Conservation (phyloP, 2,329 filamentous ascomycete genomes). For the Trichoderma polysporum region DNA sequence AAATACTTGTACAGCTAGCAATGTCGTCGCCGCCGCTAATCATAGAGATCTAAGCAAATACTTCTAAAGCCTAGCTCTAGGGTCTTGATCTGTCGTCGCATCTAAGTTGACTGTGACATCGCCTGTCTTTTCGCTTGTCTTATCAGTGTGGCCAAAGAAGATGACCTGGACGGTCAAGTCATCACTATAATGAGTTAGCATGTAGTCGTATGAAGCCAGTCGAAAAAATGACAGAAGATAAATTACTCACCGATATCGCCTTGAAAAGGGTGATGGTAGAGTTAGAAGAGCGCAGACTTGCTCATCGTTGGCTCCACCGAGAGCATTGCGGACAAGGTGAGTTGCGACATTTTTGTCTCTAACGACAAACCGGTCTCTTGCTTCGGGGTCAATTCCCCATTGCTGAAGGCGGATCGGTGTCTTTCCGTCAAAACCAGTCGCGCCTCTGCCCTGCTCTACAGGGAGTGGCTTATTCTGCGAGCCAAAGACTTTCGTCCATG, state of each 20-base stretch:
- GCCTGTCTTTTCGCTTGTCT: constrained; percentile 53
- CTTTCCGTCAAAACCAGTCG: constrained; percentile 59
- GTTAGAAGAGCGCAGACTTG: constrained; percentile 92
- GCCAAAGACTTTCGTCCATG: constrained; percentile 66
- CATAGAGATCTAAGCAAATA: constrained; percentile 6
- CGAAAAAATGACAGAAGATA: neutral
- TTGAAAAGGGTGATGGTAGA: constrained; percentile 84
- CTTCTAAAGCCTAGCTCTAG: constrained; percentile 42
- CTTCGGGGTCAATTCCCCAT: constrained; percentile 76
- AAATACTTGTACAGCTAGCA: constrained; percentile 9
- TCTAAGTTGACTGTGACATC: constrained; percentile 82
- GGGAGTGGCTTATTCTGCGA: constrained; percentile 60
- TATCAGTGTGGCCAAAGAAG: constrained; percentile 85
- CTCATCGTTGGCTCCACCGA: constrained; percentile 90
- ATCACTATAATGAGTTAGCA: constrained; percentile 57
- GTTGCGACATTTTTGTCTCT: constrained; percentile 96
- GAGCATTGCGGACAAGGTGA: constrained; percentile 89
- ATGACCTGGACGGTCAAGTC: constrained; percentile 97
- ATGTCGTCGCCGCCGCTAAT: neutral
- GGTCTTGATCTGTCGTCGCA: constrained; percentile 62
- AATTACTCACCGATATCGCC: constrained; percentile 72
- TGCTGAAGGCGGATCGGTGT: constrained; percentile 86
- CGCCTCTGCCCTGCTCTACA: constrained; percentile 63
- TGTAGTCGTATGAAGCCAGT: neutral
- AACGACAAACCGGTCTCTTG: constrained; percentile 82